These are phyloP conservation scores for Cryptococcus maquisensis DNA, from an alignment of 1,284 basidiomycete genomes.

Conservation along the genomic window DNA sequence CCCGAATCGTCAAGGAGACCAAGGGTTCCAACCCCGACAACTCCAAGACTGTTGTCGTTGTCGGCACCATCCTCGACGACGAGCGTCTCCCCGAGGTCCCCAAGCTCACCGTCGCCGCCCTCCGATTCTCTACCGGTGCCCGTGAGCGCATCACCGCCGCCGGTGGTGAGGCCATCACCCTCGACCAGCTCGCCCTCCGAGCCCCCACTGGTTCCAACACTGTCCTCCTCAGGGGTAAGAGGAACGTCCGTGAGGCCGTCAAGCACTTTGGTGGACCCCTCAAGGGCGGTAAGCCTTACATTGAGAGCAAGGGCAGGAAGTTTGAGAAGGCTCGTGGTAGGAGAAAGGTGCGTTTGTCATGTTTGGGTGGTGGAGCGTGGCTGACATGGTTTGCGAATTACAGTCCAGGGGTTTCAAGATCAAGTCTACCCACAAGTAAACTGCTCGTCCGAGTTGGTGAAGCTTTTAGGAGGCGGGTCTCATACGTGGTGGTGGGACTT, in stretches of 20 bases:
- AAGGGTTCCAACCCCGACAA: conserved; percentile 62
- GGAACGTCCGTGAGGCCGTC: conserved; percentile 87
- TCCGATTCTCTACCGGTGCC: conserved; percentile 89
- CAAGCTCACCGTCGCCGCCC: conserved; percentile 89
- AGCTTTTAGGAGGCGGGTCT: conserved; percentile 1
- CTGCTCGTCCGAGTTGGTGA: conserved; percentile 5
- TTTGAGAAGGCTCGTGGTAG: conserved; percentile 73
- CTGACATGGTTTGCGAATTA: background rate
- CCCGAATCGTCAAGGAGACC: conserved; percentile 80
- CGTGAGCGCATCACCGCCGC: conserved; percentile 92
- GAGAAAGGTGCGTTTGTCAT: conserved; percentile 57
- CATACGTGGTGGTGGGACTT: conserved; percentile 3
- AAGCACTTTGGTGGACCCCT: conserved; percentile 79
- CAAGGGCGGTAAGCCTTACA: conserved; percentile 53
- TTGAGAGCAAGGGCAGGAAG: conserved; percentile 93
- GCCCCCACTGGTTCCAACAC: conserved; percentile 95
- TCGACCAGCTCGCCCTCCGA: conserved; percentile 93
- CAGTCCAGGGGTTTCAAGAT: conserved; percentile 50
- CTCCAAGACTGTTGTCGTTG: conserved; percentile 78
- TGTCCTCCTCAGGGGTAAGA: conserved; percentile 72
- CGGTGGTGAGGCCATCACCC: conserved; percentile 89
- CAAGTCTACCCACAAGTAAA: conserved; percentile 49
- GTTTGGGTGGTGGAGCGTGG: background rate
- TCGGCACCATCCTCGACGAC: conserved; percentile 95
- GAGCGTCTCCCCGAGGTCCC: conserved; percentile 81